Evolutionary conservation across 164 flowering plant species (phyloP).

Genomic region (grape (Vitis vinifera)): DNA sequence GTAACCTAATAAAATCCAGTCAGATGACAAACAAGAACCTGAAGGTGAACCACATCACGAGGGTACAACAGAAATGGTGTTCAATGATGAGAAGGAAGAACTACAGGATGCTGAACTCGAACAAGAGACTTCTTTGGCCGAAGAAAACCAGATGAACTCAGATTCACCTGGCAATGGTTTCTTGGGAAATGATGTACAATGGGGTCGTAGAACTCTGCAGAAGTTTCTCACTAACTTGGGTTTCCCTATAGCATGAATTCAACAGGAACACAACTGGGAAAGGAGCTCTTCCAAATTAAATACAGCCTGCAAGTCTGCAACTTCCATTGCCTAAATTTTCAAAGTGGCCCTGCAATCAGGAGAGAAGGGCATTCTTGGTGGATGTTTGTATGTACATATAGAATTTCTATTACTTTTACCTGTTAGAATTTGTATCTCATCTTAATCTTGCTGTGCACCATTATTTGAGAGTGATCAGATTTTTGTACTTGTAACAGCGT

Average conservation of each 20-base stretch:
- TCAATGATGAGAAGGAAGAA: constrained; percentile 12
- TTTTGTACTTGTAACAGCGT: background rate
- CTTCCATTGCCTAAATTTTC: background rate
- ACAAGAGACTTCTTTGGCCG: constrained; percentile 3
- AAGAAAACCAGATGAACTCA: constrained; percentile 9
- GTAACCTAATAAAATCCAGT: constrained; percentile 20
- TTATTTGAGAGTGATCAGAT: too few relatives aligned
- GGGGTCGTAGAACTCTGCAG: constrained; percentile 44
- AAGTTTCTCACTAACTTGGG: constrained; percentile 36
- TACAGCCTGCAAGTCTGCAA: background rate
- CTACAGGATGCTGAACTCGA: constrained; percentile 1
- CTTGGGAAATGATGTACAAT: constrained; percentile 35
- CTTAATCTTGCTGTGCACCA: too few relatives aligned
- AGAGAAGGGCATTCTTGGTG: background rate
- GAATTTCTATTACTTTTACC: too few relatives aligned
- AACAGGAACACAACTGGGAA: constrained; percentile 2
- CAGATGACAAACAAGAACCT: constrained; percentile 25
- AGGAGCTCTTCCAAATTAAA: background rate
- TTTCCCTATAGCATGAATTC: constrained; percentile 11
- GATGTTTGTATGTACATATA: background rate
- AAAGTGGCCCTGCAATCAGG: background rate
- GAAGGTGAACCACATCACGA: constrained; percentile 11
- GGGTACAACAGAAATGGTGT: constrained; percentile 1
- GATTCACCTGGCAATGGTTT: constrained; percentile 12
- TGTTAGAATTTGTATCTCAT: too few relatives aligned